Conservation (phyloP, 2,329 filamentous ascomycete genomes). For the Fusarium stilboides region DNA sequence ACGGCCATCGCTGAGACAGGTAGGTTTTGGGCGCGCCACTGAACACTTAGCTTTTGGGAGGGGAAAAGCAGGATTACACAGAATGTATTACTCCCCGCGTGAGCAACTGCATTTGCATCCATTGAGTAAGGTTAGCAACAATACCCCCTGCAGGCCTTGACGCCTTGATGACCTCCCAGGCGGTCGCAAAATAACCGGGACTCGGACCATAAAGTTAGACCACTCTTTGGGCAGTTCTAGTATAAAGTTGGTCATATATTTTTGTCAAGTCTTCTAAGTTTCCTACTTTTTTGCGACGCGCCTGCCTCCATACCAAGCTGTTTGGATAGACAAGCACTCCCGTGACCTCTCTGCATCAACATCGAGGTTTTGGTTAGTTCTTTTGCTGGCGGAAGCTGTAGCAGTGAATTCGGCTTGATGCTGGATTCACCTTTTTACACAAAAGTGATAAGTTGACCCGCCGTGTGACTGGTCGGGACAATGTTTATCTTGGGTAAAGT, state of each 20-base stretch:
- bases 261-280: too few species aligned
- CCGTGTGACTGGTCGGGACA: slow-evolving; percentile 23
- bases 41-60: slow-evolving; percentile 12
- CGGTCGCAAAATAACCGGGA: too few species aligned
- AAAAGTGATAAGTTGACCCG: slow-evolving; percentile 12
- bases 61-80: slow-evolving; percentile 23
- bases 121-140: slow-evolving; percentile 16
- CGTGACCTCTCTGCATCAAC: slow-evolving; percentile 8
- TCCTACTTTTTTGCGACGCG: too few species aligned
- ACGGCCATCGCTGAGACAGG: not conserved
- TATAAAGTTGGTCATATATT: too few species aligned
- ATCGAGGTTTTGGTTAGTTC: not conserved
- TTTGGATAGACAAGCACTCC: not conserved
- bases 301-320: not conserved
- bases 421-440: slow-evolving; percentile 22
- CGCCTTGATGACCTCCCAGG: slow-evolving; percentile 29
- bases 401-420: slow-evolving; percentile 2
- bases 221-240: too few species aligned
- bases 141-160: slow-evolving; percentile 23
- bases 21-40: slow-evolving; percentile 15
- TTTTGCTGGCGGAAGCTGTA: not conserved
- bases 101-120: slow-evolving; percentile 31
- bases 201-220: too few species aligned
- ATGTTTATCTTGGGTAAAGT: slow-evolving; percentile 11
- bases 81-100: slow-evolving; percentile 28